phyloP scores from a whole-genome alignment of 2,329 filamentous ascomycete genomes.

The Ilyonectria destructans region DNA sequence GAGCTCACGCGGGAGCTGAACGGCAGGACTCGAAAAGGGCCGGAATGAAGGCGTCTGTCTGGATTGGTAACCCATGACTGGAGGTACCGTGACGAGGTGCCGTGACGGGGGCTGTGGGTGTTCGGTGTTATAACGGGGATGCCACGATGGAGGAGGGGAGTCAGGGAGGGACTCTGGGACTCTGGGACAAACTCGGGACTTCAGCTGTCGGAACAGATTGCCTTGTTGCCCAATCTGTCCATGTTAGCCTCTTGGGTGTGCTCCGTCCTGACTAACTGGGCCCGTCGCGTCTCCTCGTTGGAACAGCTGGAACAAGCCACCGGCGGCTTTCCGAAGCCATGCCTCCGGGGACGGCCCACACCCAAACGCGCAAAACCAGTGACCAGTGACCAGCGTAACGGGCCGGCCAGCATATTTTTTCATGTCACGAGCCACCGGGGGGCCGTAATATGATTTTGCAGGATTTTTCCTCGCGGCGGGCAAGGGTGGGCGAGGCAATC shows the following conservation, averaged over 20 bases:
- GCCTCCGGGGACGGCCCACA: background rate
- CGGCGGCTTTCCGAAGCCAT: background rate
- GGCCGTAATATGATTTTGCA: background rate
- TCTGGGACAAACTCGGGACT: background rate
- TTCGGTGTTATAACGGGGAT: background rate
- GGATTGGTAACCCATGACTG: background rate
- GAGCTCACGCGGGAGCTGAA: background rate
- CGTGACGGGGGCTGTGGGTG: background rate
- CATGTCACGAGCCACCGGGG: constrained; percentile 6
- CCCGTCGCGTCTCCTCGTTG: too few species aligned
- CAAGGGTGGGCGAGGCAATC: background rate
- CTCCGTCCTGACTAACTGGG: too few species aligned
- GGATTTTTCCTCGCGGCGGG: background rate
- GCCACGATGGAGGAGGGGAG: background rate
- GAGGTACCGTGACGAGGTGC: constrained; percentile 1
- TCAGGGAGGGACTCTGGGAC: too few species aligned
- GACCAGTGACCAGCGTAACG: background rate
- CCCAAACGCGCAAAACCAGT: too few species aligned
- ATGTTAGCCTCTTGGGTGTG: background rate
- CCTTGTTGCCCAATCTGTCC: background rate
- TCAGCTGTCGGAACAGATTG: background rate
- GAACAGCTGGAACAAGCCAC: background rate
- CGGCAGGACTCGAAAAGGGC: background rate
- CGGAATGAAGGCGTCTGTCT: background rate
- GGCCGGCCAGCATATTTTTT: background rate